These are phyloP conservation scores for Stemphylium vesicarium DNA, from an alignment of 2,329 filamentous ascomycete genomes.

Conservation along the genomic window DNA sequence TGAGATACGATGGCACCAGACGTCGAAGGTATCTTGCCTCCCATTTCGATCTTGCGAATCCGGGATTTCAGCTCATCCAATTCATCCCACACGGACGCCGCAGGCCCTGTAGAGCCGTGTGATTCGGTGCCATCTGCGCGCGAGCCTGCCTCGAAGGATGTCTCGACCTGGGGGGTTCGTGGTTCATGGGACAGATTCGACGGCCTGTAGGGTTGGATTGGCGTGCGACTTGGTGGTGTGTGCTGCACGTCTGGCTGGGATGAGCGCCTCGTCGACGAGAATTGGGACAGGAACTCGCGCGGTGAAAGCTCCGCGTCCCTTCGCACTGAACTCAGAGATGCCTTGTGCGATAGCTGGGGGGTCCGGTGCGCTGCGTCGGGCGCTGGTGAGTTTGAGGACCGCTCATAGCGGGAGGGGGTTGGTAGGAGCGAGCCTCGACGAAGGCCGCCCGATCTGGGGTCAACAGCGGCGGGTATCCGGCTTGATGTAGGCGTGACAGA, in stretches of 20 bases:
- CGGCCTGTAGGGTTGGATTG: conserved; percentile 44
- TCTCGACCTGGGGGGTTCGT: conserved; percentile 33
- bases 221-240: conserved; percentile 42
- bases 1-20: conserved; percentile 73
- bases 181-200: conserved; percentile 44
- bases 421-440: conserved; percentile 44
- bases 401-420: conserved; percentile 34
- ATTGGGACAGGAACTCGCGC: conserved; percentile 43
- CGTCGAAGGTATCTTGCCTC: conserved; percentile 82
- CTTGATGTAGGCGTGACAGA: conserved; percentile 35
- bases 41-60: conserved; percentile 87
- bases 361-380: conserved; percentile 30
- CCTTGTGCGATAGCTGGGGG: conserved; percentile 41
- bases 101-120: conserved; percentile 83
- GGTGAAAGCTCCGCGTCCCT: conserved; percentile 41
- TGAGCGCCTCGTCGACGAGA: conserved; percentile 36
- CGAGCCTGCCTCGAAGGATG: conserved; percentile 36
- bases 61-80: conserved; percentile 93
- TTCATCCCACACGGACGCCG: conserved; percentile 97
- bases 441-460: conserved; percentile 33
- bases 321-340: conserved; percentile 34
- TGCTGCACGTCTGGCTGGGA: conserved; percentile 42
- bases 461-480: conserved; percentile 37
- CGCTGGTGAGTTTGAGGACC: conserved; percentile 38
- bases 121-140: conserved; percentile 70